Conservation (phyloP, 1,284 basidiomycete genomes). For the Pseudozyma sp. region DNA sequence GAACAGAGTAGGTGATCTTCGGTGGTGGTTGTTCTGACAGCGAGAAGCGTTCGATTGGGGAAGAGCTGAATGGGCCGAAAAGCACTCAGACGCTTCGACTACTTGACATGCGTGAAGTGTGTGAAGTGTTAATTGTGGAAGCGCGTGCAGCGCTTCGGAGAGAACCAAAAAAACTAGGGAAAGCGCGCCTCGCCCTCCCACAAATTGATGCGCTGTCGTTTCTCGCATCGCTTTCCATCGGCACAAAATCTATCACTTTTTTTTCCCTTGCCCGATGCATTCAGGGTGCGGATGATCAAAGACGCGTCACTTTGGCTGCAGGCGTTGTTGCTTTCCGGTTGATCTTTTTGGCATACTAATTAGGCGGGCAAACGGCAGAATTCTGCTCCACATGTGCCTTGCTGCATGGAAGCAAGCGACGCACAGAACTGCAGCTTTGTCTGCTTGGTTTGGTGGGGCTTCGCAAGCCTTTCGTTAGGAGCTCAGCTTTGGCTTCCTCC, state of each 20-base stretch:
- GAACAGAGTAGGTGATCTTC: neutral
- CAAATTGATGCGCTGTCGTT: constrained; percentile 15
- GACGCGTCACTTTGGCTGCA: too few species aligned
- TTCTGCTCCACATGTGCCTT: too few species aligned
- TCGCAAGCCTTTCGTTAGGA: constrained; percentile 1
- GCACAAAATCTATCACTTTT: too few species aligned
- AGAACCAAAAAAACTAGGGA: constrained; percentile 1
- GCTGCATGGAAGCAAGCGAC: neutral
- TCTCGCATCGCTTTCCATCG: neutral
- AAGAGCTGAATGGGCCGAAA: neutral
- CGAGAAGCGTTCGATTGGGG: too few species aligned
- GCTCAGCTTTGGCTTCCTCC: neutral
- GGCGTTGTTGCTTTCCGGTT: too few species aligned
- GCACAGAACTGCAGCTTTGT: neutral
- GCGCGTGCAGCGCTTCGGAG: constrained; percentile 8
- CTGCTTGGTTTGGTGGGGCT: neutral
- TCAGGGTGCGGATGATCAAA: too few species aligned
- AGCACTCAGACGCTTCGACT: neutral
- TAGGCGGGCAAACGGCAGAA: too few species aligned
- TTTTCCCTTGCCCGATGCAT: neutral
- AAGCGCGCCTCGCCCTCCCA: neutral
- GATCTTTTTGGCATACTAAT: too few species aligned
- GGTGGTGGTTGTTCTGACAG: too few species aligned
- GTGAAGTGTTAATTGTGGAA: constrained; percentile 1
- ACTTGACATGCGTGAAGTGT: neutral